Conservation (phyloP, 164 flowering plant genomes). For the Buxus sempervirens region DNA sequence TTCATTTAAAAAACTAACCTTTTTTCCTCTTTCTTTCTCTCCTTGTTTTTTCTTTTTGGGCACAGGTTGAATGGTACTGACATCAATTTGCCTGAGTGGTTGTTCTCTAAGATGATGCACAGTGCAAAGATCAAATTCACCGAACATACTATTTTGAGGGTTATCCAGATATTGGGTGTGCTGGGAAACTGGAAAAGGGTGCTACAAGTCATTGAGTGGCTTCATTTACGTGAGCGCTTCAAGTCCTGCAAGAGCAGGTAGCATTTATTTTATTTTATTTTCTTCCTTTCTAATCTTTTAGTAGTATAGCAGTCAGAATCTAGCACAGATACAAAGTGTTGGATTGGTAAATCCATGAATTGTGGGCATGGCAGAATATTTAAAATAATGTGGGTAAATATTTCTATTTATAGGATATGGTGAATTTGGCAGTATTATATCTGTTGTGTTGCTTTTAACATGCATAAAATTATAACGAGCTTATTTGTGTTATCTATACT, state of each 20-base stretch:
- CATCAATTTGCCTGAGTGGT: constrained; percentile 82
- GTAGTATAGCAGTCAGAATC: too few relatives aligned
- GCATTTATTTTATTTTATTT: neutral
- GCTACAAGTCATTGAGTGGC: constrained; percentile 88
- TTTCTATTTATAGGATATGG: too few relatives aligned
- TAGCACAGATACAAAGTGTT: too few relatives aligned
- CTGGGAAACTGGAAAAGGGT: constrained; percentile 88
- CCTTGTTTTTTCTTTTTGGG: constrained; percentile 30
- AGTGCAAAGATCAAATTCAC: constrained; percentile 70
- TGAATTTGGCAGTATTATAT: too few relatives aligned
- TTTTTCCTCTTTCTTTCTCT: too few relatives aligned
- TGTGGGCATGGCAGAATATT: too few relatives aligned
- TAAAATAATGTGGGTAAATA: too few relatives aligned
- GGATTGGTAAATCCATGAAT: too few relatives aligned
- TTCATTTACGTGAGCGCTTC: constrained; percentile 74
- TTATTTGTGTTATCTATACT: too few relatives aligned
- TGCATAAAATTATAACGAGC: too few relatives aligned
- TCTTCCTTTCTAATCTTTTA: neutral
- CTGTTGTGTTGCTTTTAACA: too few relatives aligned
- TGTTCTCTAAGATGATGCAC: constrained; percentile 80
- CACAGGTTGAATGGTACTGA: constrained; percentile 88
- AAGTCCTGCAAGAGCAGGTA: constrained; percentile 71
- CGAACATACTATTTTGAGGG: constrained; percentile 71
- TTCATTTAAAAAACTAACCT: too few relatives aligned
- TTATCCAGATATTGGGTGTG: constrained; percentile 77